These are phyloP conservation scores for Torulaspora globosa DNA, from an alignment of 1,139 yeast species.

Conservation along the genomic window DNA sequence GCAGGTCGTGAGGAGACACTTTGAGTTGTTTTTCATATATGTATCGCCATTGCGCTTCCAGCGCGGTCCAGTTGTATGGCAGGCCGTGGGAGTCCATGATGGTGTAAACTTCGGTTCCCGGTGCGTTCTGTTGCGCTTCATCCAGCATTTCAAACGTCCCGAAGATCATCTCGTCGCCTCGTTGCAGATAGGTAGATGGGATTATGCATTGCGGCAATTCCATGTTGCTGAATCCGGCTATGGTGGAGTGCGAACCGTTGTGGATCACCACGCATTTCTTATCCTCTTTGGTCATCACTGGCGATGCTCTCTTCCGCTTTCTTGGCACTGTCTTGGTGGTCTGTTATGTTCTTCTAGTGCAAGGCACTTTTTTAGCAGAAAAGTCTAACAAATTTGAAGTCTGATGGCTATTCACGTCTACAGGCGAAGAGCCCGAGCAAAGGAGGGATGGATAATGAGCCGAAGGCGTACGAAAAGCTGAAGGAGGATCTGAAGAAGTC, in stretches of 20 bases:
- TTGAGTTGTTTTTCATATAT: conserved; percentile 48
- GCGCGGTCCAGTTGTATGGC: conserved; percentile 61
- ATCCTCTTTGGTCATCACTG: conserved; percentile 13
- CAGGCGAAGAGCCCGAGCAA: not conserved
- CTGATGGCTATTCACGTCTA: not conserved
- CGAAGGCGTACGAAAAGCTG: conserved; percentile 62
- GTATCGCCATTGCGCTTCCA: conserved; percentile 56
- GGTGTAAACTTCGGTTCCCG: conserved; percentile 53
- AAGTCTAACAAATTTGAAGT: not conserved
- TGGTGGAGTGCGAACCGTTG: conserved; percentile 59
- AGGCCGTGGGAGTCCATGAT: conserved; percentile 56
- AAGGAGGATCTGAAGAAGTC: conserved; percentile 65
- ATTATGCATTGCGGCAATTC: conserved; percentile 59
- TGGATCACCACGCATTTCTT: conserved; percentile 54
- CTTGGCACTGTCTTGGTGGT: not conserved
- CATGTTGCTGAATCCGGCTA: conserved; percentile 66
- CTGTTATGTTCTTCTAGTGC: not conserved
- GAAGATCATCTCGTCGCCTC: conserved; percentile 41
- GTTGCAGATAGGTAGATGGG: conserved; percentile 51
- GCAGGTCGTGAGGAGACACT: conserved; percentile 50
- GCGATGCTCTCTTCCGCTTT: not conserved
- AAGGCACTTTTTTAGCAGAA: not conserved
- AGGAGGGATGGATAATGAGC: conserved; percentile 25
- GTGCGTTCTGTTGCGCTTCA: conserved; percentile 44
- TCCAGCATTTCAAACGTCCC: conserved; percentile 39